A percentile compares a stretch with the other conserved stretches of the same genome.
Evolutionary conservation across 2,329 filamentous ascomycete genomes (phyloP).

Genomic region (Lachnellula occidentalis): DNA sequence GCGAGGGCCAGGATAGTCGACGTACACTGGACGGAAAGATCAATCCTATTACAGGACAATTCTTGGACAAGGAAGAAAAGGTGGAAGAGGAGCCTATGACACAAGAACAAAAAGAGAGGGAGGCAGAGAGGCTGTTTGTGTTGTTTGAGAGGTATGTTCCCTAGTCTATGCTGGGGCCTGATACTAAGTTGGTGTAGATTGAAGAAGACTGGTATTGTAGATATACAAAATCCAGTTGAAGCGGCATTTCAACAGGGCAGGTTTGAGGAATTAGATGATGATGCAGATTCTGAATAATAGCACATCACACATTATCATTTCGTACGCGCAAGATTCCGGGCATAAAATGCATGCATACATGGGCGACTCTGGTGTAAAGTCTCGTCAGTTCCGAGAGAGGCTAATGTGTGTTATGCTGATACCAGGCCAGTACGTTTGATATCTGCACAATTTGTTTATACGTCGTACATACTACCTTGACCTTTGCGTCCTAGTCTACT

Average conservation of each 20-base stretch:
- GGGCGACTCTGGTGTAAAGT: background rate
- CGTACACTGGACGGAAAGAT: constrained; percentile 21
- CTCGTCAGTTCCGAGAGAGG: too few relatives aligned
- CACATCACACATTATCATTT: background rate
- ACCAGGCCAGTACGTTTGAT: too few relatives aligned
- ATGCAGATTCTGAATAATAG: constrained; percentile 13
- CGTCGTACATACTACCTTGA: too few relatives aligned
- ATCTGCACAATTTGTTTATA: too few relatives aligned
- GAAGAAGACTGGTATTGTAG: constrained; percentile 29
- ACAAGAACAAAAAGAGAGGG: constrained; percentile 82
- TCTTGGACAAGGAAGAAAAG: constrained; percentile 24
- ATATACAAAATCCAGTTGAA: constrained; percentile 27
- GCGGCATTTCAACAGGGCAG: constrained; percentile 25
- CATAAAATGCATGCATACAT: background rate
- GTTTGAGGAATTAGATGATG: constrained; percentile 28
- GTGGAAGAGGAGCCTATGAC: constrained; percentile 69
- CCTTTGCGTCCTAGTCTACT: too few relatives aligned
- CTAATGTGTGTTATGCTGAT: too few relatives aligned
- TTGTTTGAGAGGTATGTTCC: constrained; percentile 29
- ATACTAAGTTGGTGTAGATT: constrained; percentile 17
- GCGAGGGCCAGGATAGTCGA: constrained; percentile 17
- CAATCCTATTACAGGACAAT: constrained; percentile 30
- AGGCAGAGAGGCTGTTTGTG: constrained; percentile 39
- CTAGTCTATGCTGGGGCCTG: background rate
- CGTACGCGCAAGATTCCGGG: too few relatives aligned